Evolutionary conservation across 768 basidiomycete species (phyloP).

Genomic region (Serendipita sp.): DNA sequence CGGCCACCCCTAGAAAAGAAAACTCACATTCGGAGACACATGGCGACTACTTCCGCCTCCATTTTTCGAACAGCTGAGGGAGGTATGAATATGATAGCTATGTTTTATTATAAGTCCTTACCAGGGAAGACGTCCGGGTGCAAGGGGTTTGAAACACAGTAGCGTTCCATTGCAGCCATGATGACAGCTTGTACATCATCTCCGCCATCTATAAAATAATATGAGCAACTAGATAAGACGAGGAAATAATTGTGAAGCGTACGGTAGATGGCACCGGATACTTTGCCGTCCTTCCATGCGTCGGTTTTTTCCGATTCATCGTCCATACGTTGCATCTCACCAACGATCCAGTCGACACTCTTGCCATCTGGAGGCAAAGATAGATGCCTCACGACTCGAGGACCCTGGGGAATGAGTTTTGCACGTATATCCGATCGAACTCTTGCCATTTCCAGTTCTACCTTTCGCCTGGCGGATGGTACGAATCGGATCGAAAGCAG

Average conservation of each 20-base stretch:
- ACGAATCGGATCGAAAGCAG: conserved; percentile 37
- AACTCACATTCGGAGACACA: conserved; percentile 52
- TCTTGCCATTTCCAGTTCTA: conserved; percentile 45
- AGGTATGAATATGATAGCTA: neutral
- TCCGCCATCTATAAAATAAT: conserved; percentile 46
- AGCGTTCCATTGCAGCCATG: conserved; percentile 62
- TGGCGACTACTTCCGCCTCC: conserved; percentile 88
- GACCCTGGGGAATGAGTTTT: conserved; percentile 49
- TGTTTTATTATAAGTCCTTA: neutral
- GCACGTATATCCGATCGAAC: conserved; percentile 50
- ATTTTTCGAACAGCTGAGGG: conserved; percentile 64
- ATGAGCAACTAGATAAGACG: neutral
- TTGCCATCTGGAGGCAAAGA: conserved; percentile 48
- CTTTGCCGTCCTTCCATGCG: conserved; percentile 53
- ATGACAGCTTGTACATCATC: conserved; percentile 65
- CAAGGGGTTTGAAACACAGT: conserved; percentile 75
- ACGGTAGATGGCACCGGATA: conserved; percentile 83
- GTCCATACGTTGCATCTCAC: conserved; percentile 73
- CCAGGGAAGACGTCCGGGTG: conserved; percentile 84
- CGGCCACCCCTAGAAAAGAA: neutral
- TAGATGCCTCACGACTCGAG: conserved; percentile 47
- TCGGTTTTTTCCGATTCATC: conserved; percentile 28
- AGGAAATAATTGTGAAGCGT: conserved; percentile 14
- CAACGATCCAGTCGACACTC: conserved; percentile 52
- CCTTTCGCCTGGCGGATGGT: conserved; percentile 42